Base-by-base conservation (phyloP, 768 basidiomycete genomes). In the Leucocoprinus birnbaumii region DNA sequence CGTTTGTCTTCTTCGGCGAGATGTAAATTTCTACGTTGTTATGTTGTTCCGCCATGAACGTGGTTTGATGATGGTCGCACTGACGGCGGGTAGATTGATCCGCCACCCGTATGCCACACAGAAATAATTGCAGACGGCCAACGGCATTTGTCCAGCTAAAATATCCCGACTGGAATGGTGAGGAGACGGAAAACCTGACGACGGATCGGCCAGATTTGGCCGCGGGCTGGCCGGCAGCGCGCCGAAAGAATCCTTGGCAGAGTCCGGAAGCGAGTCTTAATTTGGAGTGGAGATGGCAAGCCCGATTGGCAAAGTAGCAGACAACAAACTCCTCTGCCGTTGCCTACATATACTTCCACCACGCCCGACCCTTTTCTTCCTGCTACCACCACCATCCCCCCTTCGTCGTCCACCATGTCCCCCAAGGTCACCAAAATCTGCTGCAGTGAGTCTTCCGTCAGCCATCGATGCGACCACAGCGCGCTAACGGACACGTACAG, bases 391-490 rank as follows among this genome's bases (percentile, higher is more conserved):
- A 76, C 75, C 57, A 72, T 85, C 59, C 92, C 61, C 80, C 80
- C 59, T 22, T 34, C 40, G 3, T 14, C 24, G 6, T 19, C 45
- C 25, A 44, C 44, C 64, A 84, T 84, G 82, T 69, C 79, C 61
- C 78, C 77, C 59, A 75, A 78, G 59, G 87, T 94, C 62, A 80
- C 80, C 60, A 92, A 86, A 67, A 89, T 94, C 61, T 93, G 91
- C 75, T 94, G 91, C 77, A 90, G 91, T 94, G 65, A 69, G 90
- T 84, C 53, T 55, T 26, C 37, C 26, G 24, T 8, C n/a, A 42
- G 22, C 45, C 48, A 45, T 31, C 19, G 21, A 34, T 40, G 14
- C 49, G 37, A 35, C 40, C 31, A 5, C 11, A 31, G 31, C 56
- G 41, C 61, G 65, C 48, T 62, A 48, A 27, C 51, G 45, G 26